Base-by-base conservation (phyloP, 2,329 filamentous ascomycete species). In the Botrytis hyacinthi region DNA sequence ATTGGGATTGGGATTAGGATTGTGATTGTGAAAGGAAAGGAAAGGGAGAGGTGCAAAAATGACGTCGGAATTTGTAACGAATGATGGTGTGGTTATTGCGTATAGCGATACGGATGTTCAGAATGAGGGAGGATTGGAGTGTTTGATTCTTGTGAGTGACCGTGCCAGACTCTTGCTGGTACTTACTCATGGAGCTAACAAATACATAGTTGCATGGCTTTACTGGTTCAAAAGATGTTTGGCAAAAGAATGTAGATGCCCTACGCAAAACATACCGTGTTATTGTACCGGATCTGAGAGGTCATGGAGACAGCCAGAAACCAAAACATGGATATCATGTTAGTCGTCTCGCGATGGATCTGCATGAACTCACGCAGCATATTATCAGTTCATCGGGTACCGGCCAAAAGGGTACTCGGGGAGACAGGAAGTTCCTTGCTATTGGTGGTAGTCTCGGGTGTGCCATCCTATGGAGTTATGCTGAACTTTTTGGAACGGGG, bases 371-470 rank as follows among this genome's bases (percentile, higher is more conserved):
- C 0, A 68, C 80, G 5, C 29, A 70, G 8, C 74, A 76, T 67
- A 48, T 79, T 3, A 66, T n/a, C 20, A 22, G 20, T n/a, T 37
- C 68, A 44, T 46, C 40, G 8, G 12, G n/a, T 32, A 9, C 16
- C 40, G 6, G 14, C 29, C 68, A 42, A 37, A 57, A 18, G 3
- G 18, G 1, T 4, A 14, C 32, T 8, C 35, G 35, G 7, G 10
- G 7, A 54, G 9, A 59, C 3, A 40, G 32, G 9, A 61, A 72
- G 29, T 78, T 77, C 74, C 76, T 71, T 26, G 78, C 76, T 16
- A 78, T 81, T 40, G 80, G 79, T 44, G 79, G 79, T 4, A 80
- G 78, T 73, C 73, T 81, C 32, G 80, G 80, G 1, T 80, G 79
- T 70, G 75, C 80, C 0, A 81, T 81, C 14, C 61, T 80, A 42